Evolutionary conservation across 192 early-diverging fungal genomes (phyloP).

Genomic region (Dimargaris xerosporica): DNA sequence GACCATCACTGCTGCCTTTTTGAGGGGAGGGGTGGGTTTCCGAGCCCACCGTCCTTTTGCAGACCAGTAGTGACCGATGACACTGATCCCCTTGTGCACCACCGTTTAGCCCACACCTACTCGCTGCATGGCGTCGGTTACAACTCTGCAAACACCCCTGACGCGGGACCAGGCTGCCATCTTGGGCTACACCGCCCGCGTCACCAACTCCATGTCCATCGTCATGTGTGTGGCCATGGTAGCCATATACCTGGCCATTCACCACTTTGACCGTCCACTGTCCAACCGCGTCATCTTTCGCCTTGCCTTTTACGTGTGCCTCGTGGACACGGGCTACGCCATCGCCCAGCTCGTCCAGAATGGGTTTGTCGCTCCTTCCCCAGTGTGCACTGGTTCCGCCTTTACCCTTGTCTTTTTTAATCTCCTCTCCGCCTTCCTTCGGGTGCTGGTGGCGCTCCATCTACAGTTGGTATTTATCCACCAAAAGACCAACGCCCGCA

Average conservation of each 20-base stretch:
- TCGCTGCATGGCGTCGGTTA: too few relatives aligned
- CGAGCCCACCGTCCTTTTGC: too few relatives aligned
- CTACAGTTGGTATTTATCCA: constrained; percentile 9
- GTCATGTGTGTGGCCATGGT: neutral
- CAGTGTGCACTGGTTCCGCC: constrained; percentile 3
- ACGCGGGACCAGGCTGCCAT: constrained; percentile 1
- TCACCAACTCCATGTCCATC: constrained; percentile 9
- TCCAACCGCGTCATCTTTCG: constrained; percentile 9
- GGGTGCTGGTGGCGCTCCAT: constrained; percentile 4
- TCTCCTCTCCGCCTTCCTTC: neutral
- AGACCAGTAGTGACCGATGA: too few relatives aligned
- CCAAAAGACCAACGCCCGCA: neutral
- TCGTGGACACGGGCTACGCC: constrained; percentile 7
- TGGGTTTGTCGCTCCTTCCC: neutral
- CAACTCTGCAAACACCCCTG: too few relatives aligned
- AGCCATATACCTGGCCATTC: neutral
- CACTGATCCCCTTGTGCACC: too few relatives aligned
- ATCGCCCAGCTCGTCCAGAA: constrained; percentile 3
- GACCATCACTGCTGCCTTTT: too few relatives aligned
- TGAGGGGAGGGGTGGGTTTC: too few relatives aligned
- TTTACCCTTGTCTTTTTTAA: constrained; percentile 8
- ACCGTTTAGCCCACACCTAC: too few relatives aligned
- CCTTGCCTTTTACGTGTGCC: constrained; percentile 8
- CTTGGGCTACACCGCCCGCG: constrained; percentile 3
- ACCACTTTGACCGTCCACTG: neutral